Conservation (phyloP, 345 rosid species). For the Corchorus olitorius region DNA sequence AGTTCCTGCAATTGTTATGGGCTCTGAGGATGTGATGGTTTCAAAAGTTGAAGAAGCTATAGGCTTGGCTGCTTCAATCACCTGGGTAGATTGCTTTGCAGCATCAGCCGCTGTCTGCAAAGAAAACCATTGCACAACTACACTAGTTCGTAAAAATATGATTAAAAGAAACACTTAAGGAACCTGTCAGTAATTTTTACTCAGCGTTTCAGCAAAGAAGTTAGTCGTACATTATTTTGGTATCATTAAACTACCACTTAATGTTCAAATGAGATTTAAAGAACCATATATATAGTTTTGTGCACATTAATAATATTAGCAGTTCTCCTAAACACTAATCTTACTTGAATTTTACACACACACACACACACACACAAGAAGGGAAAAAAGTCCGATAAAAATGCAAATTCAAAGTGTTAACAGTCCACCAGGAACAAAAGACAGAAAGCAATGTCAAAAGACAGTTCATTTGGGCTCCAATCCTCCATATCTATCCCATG, state of each 20-base stretch:
- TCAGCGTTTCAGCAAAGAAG: background rate
- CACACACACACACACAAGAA: too few relatives aligned
- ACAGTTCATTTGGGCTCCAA: background rate
- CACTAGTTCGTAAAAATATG: background rate
- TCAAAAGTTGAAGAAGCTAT: constrained; percentile 81
- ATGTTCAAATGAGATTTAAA: background rate
- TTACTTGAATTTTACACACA: background rate
- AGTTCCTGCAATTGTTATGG: constrained; percentile 65
- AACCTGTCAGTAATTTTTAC: background rate
- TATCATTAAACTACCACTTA: background rate
- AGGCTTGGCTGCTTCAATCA: constrained; percentile 73
- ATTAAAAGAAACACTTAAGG: background rate
- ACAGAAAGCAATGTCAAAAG: background rate
- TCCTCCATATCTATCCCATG: too few relatives aligned
- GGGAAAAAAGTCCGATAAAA: background rate
- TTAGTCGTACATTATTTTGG: background rate
- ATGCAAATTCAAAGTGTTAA: background rate
- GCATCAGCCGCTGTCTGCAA: constrained; percentile 79
- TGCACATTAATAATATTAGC: background rate
- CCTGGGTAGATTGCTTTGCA: constrained; percentile 67
- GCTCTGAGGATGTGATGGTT: constrained; percentile 71
- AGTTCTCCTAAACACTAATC: background rate
- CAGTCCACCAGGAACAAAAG: background rate
- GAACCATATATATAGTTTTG: background rate
- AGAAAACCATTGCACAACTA: constrained; percentile 1